Evolutionary conservation across 495 filamentous ascomycete species (phyloP), one percentile per base, ranked within the genome.

Genomic region (Jackrogersella multiformis): DNA sequence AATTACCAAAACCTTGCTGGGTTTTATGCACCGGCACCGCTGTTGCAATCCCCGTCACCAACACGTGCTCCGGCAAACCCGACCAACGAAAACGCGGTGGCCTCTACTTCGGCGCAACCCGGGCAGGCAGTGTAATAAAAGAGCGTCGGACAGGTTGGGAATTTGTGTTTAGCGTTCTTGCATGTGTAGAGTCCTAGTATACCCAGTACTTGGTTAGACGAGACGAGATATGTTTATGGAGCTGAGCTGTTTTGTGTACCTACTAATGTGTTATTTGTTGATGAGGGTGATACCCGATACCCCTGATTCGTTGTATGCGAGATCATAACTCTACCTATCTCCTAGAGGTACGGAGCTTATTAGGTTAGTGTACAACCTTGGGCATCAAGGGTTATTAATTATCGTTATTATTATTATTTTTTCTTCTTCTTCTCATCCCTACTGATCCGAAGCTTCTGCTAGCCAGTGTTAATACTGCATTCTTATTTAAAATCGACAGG

Each of bases 1-100:
- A 59, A 55, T 20, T 63, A 66, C 52, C 68, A 71, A 35, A 66
- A 54, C 16, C 5, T 68, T 12, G 64, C 72, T 10, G 72, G 70
- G 0, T 74, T 70, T 34, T 74, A 73, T 24, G 72, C 66, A 12
- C 67, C 70, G 9, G 34, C 55, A 16, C 45, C 56, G 32, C 35
- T 38, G 34, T 49, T 61, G 15, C 28, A 38, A 21, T 20, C 51
- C 8, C 35, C 15, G 15, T 52, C 41, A 2, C 56, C 56, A 15
- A 26, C 44, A 4, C 48, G 18, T 5, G 30, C 15, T 32, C 34
- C 65, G n/a, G 16, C 46, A 51, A 42, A 2, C 48, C 15, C 55
- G 10, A 42, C 20, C 21, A 59, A 60, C 26, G 66, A 64, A 32
- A 69, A 64, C 28, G 56, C 44, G 4, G 56, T 46, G 2, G 21